Percentiles rank a stretch among this genome's conserved stretches.
phyloP scores from a whole-genome alignment of 768 basidiomycete species.

The Coprinopsis cinerea region DNA sequence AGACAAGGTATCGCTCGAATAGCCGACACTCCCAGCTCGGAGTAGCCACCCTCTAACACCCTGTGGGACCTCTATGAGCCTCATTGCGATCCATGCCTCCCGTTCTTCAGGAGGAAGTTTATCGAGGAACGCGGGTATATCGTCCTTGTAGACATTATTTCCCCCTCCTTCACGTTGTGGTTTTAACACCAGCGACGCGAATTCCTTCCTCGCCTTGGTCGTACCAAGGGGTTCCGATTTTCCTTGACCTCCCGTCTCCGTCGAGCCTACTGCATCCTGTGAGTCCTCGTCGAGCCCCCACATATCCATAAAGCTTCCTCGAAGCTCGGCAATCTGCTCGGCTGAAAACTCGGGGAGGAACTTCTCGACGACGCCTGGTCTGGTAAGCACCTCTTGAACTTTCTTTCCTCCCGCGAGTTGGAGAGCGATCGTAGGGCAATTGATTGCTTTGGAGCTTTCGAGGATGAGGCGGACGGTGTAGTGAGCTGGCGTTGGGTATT shows the following conservation, averaged over 20 bases:
- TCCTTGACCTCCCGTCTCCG: too few relatives aligned
- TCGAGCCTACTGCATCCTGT: too few relatives aligned
- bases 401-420: slow-evolving; percentile 98
- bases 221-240: slow-evolving; percentile 42
- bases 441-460: slow-evolving; percentile 81
- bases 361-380: slow-evolving; percentile 64
- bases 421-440: slow-evolving; percentile 85
- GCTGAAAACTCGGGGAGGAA: slow-evolving; percentile 49
- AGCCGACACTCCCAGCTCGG: slow-evolving; percentile 50
- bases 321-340: slow-evolving; percentile 45
- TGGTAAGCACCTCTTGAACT: slow-evolving; percentile 82
- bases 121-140: slow-evolving; percentile 75
- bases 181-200: slow-evolving; percentile 75
- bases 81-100: slow-evolving; percentile 94
- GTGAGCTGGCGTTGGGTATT: slow-evolving; percentile 60
- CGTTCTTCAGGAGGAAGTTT: slow-evolving; percentile 53
- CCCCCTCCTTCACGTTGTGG: slow-evolving; percentile 98
- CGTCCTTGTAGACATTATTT: slow-evolving; percentile 86
- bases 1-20: slow-evolving; percentile 2
- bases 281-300: slow-evolving; percentile 57
- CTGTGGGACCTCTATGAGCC: slow-evolving; percentile 75
- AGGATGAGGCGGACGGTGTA: slow-evolving; percentile 74
- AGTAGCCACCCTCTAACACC: slow-evolving; percentile 70
- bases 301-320: slow-evolving; percentile 83
- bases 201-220: slow-evolving; percentile 42